phyloP scores from a whole-genome alignment of 345 rosid genomes.

The Eucalyptus marginata region DNA sequence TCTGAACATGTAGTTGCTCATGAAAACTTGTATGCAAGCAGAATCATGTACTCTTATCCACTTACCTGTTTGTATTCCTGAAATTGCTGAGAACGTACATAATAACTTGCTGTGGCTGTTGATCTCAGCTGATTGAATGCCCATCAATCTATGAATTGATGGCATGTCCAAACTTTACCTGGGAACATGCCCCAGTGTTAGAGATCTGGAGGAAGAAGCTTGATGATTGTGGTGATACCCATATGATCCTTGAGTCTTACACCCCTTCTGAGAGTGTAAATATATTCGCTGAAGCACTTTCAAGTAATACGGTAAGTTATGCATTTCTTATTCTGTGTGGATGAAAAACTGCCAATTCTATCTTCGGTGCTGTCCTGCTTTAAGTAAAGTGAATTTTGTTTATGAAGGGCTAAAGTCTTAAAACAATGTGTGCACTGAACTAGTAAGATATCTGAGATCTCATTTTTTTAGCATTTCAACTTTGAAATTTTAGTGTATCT shows the following conservation, averaged over 20 bases:
- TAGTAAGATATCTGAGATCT: neutral
- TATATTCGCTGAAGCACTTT: conserved; percentile 59
- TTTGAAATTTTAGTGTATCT: neutral
- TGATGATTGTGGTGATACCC: conserved; percentile 30
- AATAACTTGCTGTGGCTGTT: neutral
- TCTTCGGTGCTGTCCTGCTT: neutral
- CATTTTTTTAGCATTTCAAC: neutral
- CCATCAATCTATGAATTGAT: conserved; percentile 82
- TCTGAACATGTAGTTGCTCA: neutral
- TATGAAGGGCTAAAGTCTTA: neutral
- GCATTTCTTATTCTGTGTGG: neutral
- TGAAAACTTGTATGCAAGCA: neutral
- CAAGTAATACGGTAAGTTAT: conserved; percentile 52
- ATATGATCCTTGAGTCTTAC: conserved; percentile 57
- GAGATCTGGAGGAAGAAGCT: conserved; percentile 69
- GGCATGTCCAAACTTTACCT: conserved; percentile 58
- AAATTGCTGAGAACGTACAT: neutral
- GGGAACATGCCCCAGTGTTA: conserved; percentile 53
- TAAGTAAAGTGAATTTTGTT: neutral
- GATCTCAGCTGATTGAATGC: conserved; percentile 78
- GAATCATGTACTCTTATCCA: neutral
- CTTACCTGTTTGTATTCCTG: neutral
- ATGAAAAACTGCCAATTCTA: neutral
- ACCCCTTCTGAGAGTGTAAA: conserved; percentile 38
- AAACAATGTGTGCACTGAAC: neutral